Base-by-base conservation (phyloP, 2,329 filamentous ascomycete species). In the Aspergillus tamarii region DNA sequence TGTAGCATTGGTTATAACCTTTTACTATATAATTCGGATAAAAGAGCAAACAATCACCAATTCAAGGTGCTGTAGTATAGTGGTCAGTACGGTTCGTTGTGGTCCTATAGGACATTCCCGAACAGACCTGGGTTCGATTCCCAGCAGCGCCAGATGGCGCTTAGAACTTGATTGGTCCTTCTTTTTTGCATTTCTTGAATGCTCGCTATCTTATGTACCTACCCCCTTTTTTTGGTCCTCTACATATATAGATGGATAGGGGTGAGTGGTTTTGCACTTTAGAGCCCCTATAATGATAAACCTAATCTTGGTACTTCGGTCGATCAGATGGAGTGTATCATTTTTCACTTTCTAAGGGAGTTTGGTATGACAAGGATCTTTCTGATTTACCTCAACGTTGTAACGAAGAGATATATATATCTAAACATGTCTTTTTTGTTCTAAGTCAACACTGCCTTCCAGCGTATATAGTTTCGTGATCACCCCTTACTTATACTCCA, bases 41-140 rank as follows among this genome's bases (percentile, higher is more conserved):
- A 32, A 41, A 2, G 4, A 14, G 1, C 12, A 12, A 14, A 4
- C 9, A 57, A 23, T 39, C 52, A 64, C 28, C 54, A 66, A 64
- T 64, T 66, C 61, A 69, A 67, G 69, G 69, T 68, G 69, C 69
- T 61, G 67, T 70, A 68, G 69, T 70, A 63, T 69, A 69, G 66
- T 69, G 69, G 65, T 69, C 46, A 69, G 68, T 64, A 69, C 66
- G 64, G 57, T 55, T 62, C 67, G 66, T 69, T 69, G 67, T 70
- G 67, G 62, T 64, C 64, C 26, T 26, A 26, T 26, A 4, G 23
- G 23, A 26, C 60, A 65, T 52, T 53, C 60, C 67, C 67, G 67
- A 64, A 60, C 65, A 64, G 67, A 69, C 65, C 67, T 69, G 67
- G 68, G 65, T 70, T 70, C 68, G 67, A 69, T 67, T 69, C 67